Evolutionary conservation across 106 monocot genomes (phyloP), one percentile per base, ranked within the genome.

Genomic region (Dendrobium nobile): DNA sequence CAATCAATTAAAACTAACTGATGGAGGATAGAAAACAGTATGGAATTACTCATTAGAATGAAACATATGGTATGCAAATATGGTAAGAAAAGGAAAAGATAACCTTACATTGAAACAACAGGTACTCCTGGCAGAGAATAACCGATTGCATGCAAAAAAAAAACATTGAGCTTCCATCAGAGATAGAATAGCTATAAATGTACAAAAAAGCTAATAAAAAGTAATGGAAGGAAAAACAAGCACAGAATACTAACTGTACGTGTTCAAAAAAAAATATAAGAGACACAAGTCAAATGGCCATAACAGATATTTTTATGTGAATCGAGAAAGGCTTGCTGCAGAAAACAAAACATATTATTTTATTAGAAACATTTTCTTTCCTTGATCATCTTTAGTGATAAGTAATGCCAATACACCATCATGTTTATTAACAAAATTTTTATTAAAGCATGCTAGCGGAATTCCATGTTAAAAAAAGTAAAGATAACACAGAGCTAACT

Each of bases 31-130:
- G 70, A 70, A 70, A 70, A 31, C 33, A 70, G 0, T 61, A 61
- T 22, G n/a, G 59, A 61, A 22, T 22, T 20, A 61, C 59, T 33
- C 33, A 70, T 31, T 33, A 33, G 28, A 37, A 70, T 33, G 9
- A 70, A 70, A 33, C 37, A 70, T 37, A 70, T 37, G 4, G 70
- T 37, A 70, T 37, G 24, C 37, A 70, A 70, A 70, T 33, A 70
- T 13, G 16, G 33, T 70, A 15, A 70, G 7, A 64, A 17, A 54
- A 54, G 22, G 61, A 13, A 70, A 70, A 37, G 27, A 67, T 4
- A 15, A 7, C 84, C 92, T 92, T 83, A 92, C 92, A 92, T 84
- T 80, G 92, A 92, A 54, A 92, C 87, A 76, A 92, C 88, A 81
- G 92, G 92, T 83, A 92, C 90, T 79, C 90, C 92, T 92, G 92